These are phyloP conservation scores for Amylocystis lapponica DNA, from an alignment of 768 basidiomycete species.

Conservation along the genomic window DNA sequence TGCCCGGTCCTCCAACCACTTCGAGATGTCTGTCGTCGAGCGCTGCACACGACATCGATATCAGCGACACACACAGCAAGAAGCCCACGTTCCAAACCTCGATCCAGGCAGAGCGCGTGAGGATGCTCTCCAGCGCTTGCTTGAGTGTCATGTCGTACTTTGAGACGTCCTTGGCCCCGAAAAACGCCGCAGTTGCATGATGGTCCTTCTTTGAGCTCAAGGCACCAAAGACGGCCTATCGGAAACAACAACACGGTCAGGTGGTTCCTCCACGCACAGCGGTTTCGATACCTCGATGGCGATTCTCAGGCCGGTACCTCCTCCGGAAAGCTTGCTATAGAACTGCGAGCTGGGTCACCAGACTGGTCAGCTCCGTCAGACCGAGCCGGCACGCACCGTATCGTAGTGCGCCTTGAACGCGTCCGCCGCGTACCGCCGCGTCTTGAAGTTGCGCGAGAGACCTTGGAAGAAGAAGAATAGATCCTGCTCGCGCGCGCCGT, in stretches of 20 bases:
- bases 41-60: no score
- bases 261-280: no score
- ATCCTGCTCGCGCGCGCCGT: conserved; percentile 24
- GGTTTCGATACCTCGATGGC: no score
- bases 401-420: conserved; percentile 40
- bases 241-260: no score
- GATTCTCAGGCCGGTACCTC: not conserved
- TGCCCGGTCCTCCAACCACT: no score
- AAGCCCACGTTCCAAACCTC: no score
- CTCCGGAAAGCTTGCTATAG: not conserved
- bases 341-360: not conserved
- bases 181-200: conserved; percentile 60
- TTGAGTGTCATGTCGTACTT: conserved; percentile 60
- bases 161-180: conserved; percentile 71
- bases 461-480: conserved; percentile 30
- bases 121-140: conserved; percentile 66
- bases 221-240: no score
- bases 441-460: conserved; percentile 30
- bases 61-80: no score
- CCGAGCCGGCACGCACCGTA: conserved; percentile 21
- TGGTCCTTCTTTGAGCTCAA: conserved; percentile 66
- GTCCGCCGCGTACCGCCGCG: conserved; percentile 30
- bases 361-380: no score
- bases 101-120: conserved; percentile 54
- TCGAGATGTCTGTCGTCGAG: no score